Conservation (phyloP, 2,329 filamentous ascomycete species). For the Epichloe aotearoae region DNA sequence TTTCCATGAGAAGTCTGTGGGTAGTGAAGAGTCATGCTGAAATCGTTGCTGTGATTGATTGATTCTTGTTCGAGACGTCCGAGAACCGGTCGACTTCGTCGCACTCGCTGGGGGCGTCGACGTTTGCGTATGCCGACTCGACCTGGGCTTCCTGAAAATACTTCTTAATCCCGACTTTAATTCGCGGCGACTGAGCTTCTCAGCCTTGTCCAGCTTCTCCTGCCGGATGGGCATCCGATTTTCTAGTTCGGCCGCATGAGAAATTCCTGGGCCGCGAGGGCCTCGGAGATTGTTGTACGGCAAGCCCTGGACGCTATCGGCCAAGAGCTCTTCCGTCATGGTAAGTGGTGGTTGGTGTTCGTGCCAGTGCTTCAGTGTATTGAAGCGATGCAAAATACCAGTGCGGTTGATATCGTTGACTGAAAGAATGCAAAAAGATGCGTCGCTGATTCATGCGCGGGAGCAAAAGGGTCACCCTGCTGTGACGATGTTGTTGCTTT, state of each 20-base stretch:
- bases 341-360: neutral
- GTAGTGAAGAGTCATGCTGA: slow-evolving; percentile 4
- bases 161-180: slow-evolving; percentile 38
- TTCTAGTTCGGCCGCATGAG: slow-evolving; percentile 5
- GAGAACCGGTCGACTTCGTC: slow-evolving; percentile 25
- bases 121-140: slow-evolving; percentile 21
- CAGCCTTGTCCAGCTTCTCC: slow-evolving; percentile 20
- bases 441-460: neutral
- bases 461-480: neutral
- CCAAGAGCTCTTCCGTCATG: slow-evolving; percentile 2
- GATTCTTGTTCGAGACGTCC: slow-evolving; percentile 24
- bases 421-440: neutral
- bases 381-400: neutral
- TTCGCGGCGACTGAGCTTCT: slow-evolving; percentile 32
- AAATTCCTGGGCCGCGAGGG: slow-evolving; percentile 12
- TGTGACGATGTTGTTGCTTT: neutral
- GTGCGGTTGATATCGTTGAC: neutral
- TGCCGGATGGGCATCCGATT: slow-evolving; percentile 19
- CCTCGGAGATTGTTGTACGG: slow-evolving; percentile 12
- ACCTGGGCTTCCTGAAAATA: slow-evolving; percentile 36
- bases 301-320: slow-evolving; percentile 3
- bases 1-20: slow-evolving; percentile 24
- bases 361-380: neutral
- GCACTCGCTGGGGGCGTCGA: slow-evolving; percentile 16
- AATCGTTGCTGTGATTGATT: slow-evolving; percentile 28